These are phyloP conservation scores for Penicillium coffeae DNA, from an alignment of 495 filamentous ascomycete genomes.

Conservation along the genomic window DNA sequence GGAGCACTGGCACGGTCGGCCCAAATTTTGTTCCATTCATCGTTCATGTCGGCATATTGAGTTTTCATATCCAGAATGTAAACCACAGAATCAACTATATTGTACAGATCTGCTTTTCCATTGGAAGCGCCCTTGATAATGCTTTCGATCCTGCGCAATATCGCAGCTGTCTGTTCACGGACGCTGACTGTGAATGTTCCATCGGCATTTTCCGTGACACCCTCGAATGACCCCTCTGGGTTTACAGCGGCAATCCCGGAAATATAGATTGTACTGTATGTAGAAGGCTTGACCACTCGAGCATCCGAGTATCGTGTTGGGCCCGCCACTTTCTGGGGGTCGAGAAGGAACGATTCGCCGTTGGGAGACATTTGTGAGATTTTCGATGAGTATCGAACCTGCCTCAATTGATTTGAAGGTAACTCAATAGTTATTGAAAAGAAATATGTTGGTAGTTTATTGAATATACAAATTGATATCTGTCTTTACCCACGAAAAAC, in stretches of 20 bases:
- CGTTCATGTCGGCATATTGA: slow-evolving; percentile 38
- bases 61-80: slow-evolving; percentile 34
- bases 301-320: slow-evolving; percentile 29
- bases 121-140: slow-evolving; percentile 32
- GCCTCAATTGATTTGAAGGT: neutral
- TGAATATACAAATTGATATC: neutral
- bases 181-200: slow-evolving; percentile 28
- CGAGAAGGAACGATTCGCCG: slow-evolving; percentile 31
- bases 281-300: slow-evolving; percentile 24
- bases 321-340: slow-evolving; percentile 23
- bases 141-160: slow-evolving; percentile 27
- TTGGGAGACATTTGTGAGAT: slow-evolving; percentile 24
- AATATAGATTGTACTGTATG: slow-evolving; percentile 32
- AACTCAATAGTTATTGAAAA: too few relatives aligned
- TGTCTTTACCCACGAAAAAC: neutral
- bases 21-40: slow-evolving; percentile 39
- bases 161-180: slow-evolving; percentile 30
- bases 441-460: neutral
- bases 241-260: slow-evolving; percentile 25
- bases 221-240: slow-evolving; percentile 21
- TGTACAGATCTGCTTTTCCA: slow-evolving; percentile 26
- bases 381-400: neutral
- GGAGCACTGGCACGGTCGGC: slow-evolving; percentile 28
- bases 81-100: slow-evolving; percentile 33
- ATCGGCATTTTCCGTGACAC: slow-evolving; percentile 27